These are phyloP conservation scores for Spathaspora girioi DNA, from an alignment of 805 yeast species.

Conservation along the genomic window DNA sequence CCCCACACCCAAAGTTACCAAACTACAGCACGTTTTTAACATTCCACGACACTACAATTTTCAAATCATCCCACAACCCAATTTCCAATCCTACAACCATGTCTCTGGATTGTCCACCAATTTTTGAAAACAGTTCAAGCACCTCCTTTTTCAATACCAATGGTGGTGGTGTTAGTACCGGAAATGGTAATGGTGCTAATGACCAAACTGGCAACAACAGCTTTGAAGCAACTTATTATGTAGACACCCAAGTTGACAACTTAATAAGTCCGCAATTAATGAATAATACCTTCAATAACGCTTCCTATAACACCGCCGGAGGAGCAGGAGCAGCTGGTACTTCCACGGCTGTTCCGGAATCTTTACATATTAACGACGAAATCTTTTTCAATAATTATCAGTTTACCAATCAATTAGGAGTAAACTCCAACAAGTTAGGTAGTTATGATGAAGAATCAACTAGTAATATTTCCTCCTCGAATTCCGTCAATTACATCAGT, in stretches of 20 bases:
- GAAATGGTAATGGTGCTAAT: too few species aligned
- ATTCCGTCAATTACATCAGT: background rate
- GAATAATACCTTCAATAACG: background rate
- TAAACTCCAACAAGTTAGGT: background rate
- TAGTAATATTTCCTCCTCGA: background rate
- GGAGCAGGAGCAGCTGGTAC: too few species aligned
- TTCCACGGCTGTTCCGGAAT: conserved; percentile 10
- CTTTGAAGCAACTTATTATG: background rate
- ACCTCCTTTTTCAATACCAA: background rate
- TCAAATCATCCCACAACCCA: background rate
- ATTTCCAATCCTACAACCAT: background rate
- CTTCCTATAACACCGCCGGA: background rate
- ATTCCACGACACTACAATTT: background rate
- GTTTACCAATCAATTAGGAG: background rate
- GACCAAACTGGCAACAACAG: background rate
- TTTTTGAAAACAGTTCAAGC: conserved; percentile 5
- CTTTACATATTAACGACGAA: conserved; percentile 22
- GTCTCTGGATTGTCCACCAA: conserved; percentile 8
- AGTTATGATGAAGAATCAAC: background rate
- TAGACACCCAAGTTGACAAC: background rate
- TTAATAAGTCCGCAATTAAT: background rate
- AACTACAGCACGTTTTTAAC: background rate
- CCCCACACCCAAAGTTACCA: too few species aligned
- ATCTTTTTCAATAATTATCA: conserved; percentile 17
- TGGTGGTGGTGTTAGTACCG: background rate